Conservation (phyloP, 2,329 filamentous ascomycete species). For the Hymenoscyphus occultus region DNA sequence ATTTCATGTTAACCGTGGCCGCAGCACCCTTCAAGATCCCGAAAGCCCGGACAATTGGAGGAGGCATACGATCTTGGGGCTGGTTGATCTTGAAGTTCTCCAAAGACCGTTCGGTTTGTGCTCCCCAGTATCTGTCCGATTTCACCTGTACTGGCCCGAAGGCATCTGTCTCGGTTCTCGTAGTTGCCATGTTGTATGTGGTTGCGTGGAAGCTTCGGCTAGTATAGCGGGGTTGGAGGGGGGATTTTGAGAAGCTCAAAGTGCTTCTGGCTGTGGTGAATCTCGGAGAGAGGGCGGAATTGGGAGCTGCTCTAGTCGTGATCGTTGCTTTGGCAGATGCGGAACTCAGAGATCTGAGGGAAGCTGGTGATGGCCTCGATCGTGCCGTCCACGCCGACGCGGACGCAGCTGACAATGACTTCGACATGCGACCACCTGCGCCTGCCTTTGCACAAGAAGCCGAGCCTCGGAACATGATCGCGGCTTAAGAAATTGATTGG, state of each 20-base stretch:
- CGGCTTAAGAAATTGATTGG: slow-evolving; percentile 6
- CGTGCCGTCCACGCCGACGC: background rate
- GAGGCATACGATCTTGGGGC: slow-evolving; percentile 97
- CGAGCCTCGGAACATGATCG: slow-evolving; percentile 11
- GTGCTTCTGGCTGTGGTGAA: background rate
- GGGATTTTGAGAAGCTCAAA: background rate
- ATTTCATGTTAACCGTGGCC: slow-evolving; percentile 92
- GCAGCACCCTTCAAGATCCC: slow-evolving; percentile 97
- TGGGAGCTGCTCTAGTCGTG: background rate
- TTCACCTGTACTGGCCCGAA: slow-evolving; percentile 95
- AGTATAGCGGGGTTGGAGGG: slow-evolving; percentile 21
- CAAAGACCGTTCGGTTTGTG: slow-evolving; percentile 92
- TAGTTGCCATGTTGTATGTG: slow-evolving; percentile 43
- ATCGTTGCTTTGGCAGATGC: background rate
- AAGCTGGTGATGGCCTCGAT: slow-evolving; percentile 3
- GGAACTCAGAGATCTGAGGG: background rate
- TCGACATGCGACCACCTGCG: slow-evolving; percentile 4
- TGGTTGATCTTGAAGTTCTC: slow-evolving; percentile 99
- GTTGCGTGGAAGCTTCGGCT: slow-evolving; percentile 34
- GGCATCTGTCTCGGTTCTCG: slow-evolving; percentile 90
- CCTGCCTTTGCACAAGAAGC: slow-evolving; percentile 7
- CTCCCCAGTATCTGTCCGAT: slow-evolving; percentile 95
- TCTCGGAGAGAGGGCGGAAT: background rate
- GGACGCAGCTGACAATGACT: slow-evolving; percentile 8
- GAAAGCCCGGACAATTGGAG: slow-evolving; percentile 87